These are phyloP conservation scores for Pseudozyma sp. DNA, from an alignment of 1,284 basidiomycete genomes.

Conservation along the genomic window DNA sequence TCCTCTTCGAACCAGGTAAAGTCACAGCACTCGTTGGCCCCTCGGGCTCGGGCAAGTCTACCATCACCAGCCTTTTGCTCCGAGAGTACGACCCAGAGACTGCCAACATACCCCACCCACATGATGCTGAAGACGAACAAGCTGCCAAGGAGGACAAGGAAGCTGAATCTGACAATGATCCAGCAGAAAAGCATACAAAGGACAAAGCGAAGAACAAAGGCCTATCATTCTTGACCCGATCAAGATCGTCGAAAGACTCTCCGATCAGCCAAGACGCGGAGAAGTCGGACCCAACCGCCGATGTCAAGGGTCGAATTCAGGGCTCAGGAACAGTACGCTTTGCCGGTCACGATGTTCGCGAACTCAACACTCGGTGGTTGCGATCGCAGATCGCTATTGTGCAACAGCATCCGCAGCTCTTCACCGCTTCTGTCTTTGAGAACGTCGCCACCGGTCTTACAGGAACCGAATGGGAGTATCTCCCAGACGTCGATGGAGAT, in stretches of 20 bases:
- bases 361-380: slow-evolving; percentile 70
- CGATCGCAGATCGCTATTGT: slow-evolving; percentile 70
- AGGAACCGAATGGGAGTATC: slow-evolving; percentile 53
- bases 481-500: slow-evolving; percentile 40
- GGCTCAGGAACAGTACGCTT: slow-evolving; percentile 62
- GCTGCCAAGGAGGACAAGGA: slow-evolving; percentile 15
- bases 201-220: slow-evolving; percentile 14
- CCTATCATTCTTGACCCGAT: slow-evolving; percentile 6
- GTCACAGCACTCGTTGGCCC: slow-evolving; percentile 69
- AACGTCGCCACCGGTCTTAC: slow-evolving; percentile 66
- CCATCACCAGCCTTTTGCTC: slow-evolving; percentile 69
- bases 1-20: slow-evolving; percentile 57
- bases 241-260: slow-evolving; percentile 9
- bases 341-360: slow-evolving; percentile 66
- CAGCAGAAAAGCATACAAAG: slow-evolving; percentile 2
- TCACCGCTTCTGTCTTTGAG: slow-evolving; percentile 64
- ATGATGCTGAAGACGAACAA: slow-evolving; percentile 29
- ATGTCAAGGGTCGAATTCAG: slow-evolving; percentile 32
- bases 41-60: slow-evolving; percentile 69
- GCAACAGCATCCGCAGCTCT: slow-evolving; percentile 70
- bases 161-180: neutral
- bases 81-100: slow-evolving; percentile 70
- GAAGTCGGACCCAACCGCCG: slow-evolving; percentile 20
- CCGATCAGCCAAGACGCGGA: slow-evolving; percentile 20
- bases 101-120: slow-evolving; percentile 50